These are phyloP conservation scores for Peronosclerospora sorghi DNA, from an alignment of 352 stramenopile species.

Conservation along the genomic window DNA sequence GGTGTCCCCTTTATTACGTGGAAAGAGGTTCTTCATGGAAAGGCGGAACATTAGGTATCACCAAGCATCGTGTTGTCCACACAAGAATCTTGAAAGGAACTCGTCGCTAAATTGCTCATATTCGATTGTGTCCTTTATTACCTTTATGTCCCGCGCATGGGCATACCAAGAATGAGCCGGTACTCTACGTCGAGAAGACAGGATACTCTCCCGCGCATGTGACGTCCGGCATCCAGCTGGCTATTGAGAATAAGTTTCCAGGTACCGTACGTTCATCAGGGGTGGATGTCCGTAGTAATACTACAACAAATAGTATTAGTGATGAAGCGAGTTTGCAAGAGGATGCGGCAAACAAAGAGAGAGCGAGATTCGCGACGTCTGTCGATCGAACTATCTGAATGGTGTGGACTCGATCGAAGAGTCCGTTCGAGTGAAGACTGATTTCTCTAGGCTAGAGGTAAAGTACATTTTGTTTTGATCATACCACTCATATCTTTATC, in stretches of 20 bases:
- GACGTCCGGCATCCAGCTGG: slow-evolving; percentile 61
- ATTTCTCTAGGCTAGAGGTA: slow-evolving; percentile 59
- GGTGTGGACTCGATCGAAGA: slow-evolving; percentile 79
- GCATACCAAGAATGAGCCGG: slow-evolving; percentile 67
- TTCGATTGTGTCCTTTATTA: too few species aligned
- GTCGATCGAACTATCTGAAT: slow-evolving; percentile 67
- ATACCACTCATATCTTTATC: not conserved
- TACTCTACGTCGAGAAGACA: slow-evolving; percentile 72
- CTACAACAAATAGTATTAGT: slow-evolving; percentile 1
- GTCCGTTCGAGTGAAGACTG: slow-evolving; percentile 70
- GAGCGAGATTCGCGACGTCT: slow-evolving; percentile 64
- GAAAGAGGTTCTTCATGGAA: too few species aligned
- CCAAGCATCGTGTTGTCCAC: too few species aligned
- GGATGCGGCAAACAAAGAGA: slow-evolving; percentile 52
- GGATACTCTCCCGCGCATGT: slow-evolving; percentile 60
- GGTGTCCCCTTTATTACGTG: too few species aligned
- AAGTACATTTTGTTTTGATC: not conserved
- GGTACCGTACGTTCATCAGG: slow-evolving; percentile 16
- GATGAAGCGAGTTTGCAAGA: slow-evolving; percentile 39
- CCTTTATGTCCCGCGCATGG: slow-evolving; percentile 25
- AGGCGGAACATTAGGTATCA: too few species aligned
- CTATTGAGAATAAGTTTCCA: slow-evolving; percentile 71
- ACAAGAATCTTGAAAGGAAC: slow-evolving; percentile 12
- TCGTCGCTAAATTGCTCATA: not conserved
- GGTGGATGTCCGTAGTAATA: not conserved